Evolutionary conservation across 2,329 filamentous ascomycete genomes (phyloP).

Genomic region (Monilinia aucupariae): DNA sequence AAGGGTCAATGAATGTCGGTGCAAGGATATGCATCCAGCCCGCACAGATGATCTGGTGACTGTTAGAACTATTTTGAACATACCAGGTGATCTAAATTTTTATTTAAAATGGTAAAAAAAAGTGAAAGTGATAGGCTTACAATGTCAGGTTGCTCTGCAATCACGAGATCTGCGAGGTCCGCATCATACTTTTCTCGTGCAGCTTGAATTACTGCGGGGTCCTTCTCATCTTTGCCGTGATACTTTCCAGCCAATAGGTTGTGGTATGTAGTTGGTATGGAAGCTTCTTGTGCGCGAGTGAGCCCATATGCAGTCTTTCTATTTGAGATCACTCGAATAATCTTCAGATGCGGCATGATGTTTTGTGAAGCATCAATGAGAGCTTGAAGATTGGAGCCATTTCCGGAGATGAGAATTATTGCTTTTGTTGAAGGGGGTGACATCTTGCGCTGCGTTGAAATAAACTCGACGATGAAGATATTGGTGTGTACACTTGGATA

Average conservation of each 20-base stretch:
- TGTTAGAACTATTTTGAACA: not conserved
- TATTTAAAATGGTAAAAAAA: not conserved
- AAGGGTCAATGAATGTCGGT: constrained; percentile 53
- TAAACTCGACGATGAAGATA: not conserved
- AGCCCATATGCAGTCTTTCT: constrained; percentile 60
- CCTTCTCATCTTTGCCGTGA: constrained; percentile 32
- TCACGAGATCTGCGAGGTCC: constrained; percentile 58
- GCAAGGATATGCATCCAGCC: constrained; percentile 70
- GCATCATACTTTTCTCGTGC: constrained; percentile 59
- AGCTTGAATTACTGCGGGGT: constrained; percentile 40
- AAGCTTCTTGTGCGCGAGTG: constrained; percentile 51
- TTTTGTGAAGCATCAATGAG: constrained; percentile 44
- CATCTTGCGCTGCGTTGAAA: not conserved
- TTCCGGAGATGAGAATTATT: constrained; percentile 60
- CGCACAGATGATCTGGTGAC: constrained; percentile 50
- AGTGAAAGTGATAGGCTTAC: constrained; percentile 32
- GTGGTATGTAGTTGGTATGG: constrained; percentile 60
- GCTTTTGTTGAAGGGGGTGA: constrained; percentile 36
- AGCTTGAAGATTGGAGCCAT: constrained; percentile 67
- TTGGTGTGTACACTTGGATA: not conserved
- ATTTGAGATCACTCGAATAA: constrained; percentile 62
- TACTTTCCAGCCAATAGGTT: constrained; percentile 54
- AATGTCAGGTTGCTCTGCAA: constrained; percentile 45
- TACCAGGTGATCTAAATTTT: not conserved
- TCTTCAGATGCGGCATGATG: constrained; percentile 42